A percentile compares a stretch with the other conserved stretches of the same genome.
These are phyloP conservation scores for Arxiozyma bovina DNA, from an alignment of 1,139 yeast species.

Conservation along the genomic window DNA sequence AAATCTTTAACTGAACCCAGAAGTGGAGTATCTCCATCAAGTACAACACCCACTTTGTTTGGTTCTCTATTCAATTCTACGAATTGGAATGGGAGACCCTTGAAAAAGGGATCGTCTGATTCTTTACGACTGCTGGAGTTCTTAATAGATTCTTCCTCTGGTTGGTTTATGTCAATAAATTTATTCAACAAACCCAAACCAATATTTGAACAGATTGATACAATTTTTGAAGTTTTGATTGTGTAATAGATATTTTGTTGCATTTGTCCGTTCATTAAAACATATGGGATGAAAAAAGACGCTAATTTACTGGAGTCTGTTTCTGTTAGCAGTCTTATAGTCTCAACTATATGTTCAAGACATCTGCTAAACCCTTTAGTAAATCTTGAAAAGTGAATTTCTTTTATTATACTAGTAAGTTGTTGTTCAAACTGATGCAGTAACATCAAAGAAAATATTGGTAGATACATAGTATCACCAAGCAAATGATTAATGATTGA, in stretches of 20 bases:
- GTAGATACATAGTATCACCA: neutral
- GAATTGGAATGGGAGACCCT: conserved; percentile 2
- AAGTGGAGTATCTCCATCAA: neutral
- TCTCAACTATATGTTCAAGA: neutral
- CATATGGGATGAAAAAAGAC: conserved; percentile 8
- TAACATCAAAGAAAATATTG: conserved; percentile 4
- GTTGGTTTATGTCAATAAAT: conserved; percentile 4
- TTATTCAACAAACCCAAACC: conserved; percentile 4
- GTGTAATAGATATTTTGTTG: conserved; percentile 6
- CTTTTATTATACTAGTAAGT: conserved; percentile 1
- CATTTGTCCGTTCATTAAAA: conserved; percentile 5
- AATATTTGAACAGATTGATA: conserved; percentile 4
- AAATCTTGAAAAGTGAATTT: conserved; percentile 5
- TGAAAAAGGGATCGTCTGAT: neutral
- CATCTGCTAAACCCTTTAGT: conserved; percentile 4
- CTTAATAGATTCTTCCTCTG: neutral
- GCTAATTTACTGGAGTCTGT: conserved; percentile 5
- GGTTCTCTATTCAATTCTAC: neutral
- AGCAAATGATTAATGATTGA: neutral
- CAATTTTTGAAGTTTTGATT: conserved; percentile 7
- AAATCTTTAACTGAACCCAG: neutral
- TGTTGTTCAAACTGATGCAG: conserved; percentile 8
- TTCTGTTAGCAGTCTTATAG: conserved; percentile 1
- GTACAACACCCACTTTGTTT: neutral
- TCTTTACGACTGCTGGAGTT: neutral